Evolutionary conservation across 768 basidiomycete genomes (phyloP).

Genomic region (Amanita pallidorosea): DNA sequence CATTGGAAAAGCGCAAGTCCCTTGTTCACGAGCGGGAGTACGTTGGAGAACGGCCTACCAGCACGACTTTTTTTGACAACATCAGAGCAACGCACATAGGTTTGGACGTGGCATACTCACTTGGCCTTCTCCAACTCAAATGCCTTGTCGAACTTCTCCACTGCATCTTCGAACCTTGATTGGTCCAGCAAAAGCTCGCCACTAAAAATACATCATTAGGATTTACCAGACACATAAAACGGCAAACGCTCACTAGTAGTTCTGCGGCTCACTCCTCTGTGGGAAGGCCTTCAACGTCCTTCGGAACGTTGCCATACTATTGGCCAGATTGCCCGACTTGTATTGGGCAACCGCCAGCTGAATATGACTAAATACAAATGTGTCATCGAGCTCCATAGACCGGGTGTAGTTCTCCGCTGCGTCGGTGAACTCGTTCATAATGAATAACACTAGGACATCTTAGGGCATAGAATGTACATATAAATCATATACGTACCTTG

Average conservation of each 20-base stretch:
- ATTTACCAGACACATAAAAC: background rate
- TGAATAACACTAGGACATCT: conserved; percentile 66
- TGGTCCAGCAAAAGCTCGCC: conserved; percentile 94
- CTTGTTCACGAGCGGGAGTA: conserved; percentile 93
- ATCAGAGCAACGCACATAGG: background rate
- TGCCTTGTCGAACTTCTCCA: conserved; percentile 88
- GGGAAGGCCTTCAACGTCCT: conserved; percentile 80
- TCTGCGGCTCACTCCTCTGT: conserved; percentile 77
- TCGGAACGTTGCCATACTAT: conserved; percentile 87
- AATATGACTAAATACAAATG: conserved; percentile 95
- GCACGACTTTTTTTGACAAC: background rate
- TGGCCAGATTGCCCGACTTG: conserved; percentile 69
- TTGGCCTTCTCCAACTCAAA: conserved; percentile 78
- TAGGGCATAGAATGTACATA: background rate
- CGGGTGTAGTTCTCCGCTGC: conserved; percentile 89
- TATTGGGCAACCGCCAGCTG: conserved; percentile 97
- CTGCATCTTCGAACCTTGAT: conserved; percentile 74
- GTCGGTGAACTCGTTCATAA: conserved; percentile 78
- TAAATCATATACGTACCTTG: conserved; percentile 48
- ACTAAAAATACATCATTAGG: conserved; percentile 26
- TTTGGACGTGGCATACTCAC: conserved; percentile 21
- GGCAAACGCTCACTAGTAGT: conserved; percentile 69
- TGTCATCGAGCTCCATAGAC: conserved; percentile 76
- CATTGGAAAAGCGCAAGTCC: conserved; percentile 95
- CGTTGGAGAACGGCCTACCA: conserved; percentile 50